These are phyloP conservation scores for Tremella yokohamensis DNA, from an alignment of 768 basidiomycete genomes.

Conservation along the genomic window DNA sequence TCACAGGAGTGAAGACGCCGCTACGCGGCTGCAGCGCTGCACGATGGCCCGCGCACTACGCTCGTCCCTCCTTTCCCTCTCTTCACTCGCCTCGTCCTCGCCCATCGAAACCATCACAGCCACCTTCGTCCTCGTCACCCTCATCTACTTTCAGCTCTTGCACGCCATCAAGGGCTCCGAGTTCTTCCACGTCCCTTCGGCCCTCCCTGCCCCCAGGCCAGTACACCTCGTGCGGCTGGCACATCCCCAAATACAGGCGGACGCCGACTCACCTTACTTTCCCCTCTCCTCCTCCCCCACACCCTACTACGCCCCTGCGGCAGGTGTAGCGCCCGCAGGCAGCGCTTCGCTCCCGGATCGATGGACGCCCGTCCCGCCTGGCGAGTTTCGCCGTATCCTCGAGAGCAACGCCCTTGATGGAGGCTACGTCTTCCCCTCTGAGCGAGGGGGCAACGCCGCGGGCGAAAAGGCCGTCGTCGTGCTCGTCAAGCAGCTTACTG, in stretches of 20 bases:
- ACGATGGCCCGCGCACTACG: slow-evolving; percentile 34
- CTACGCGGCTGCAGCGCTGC: no score
- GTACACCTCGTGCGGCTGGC: slow-evolving; percentile 36
- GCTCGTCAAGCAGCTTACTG: slow-evolving; percentile 72
- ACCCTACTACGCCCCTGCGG: no score
- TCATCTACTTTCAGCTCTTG: slow-evolving; percentile 92
- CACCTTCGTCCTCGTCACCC: slow-evolving; percentile 81
- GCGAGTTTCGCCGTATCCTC: slow-evolving; percentile 64
- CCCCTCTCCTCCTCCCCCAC: slow-evolving; percentile 9
- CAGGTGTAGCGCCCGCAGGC: background rate
- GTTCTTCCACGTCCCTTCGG: slow-evolving; percentile 40
- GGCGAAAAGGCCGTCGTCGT: slow-evolving; percentile 49
- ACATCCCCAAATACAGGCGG: slow-evolving; percentile 11
- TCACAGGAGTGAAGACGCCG: no score
- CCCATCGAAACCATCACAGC: slow-evolving; percentile 77
- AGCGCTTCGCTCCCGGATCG: slow-evolving; percentile 18
- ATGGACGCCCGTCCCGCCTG: slow-evolving; percentile 32
- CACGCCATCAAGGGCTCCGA: slow-evolving; percentile 83
- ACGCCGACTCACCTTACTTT: slow-evolving; percentile 17
- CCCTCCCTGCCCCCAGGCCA: slow-evolving; percentile 28
- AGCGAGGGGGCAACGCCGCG: slow-evolving; percentile 28
- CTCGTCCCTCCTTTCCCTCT: slow-evolving; percentile 40
- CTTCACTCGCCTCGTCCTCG: slow-evolving; percentile 45
- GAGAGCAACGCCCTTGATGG: slow-evolving; percentile 51
- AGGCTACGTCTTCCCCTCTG: slow-evolving; percentile 55